Conservation (phyloP, 495 filamentous ascomycete genomes). For the Aspergillus bertholletiae region DNA sequence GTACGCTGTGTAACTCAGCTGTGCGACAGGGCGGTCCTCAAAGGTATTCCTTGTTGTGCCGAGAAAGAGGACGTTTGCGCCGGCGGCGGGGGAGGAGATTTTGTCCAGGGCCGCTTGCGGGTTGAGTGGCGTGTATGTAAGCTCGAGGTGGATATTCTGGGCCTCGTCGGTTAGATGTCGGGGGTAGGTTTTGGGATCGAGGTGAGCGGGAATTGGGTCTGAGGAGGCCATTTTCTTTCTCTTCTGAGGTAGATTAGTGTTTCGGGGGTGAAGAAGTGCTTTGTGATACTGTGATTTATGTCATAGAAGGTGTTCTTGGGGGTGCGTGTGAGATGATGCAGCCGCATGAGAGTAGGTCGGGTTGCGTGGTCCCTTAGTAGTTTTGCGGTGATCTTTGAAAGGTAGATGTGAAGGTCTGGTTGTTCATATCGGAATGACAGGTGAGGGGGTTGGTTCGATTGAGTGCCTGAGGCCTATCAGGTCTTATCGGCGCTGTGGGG, state of each 20-base stretch:
- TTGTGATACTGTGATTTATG: too few species aligned
- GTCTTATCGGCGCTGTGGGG: background rate
- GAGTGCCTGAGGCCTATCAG: background rate
- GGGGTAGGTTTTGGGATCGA: conserved; percentile 42
- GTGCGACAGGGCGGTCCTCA: conserved; percentile 64
- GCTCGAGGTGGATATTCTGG: conserved; percentile 37
- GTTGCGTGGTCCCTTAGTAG: too few species aligned
- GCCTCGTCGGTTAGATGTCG: conserved; percentile 25
- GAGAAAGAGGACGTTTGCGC: conserved; percentile 83
- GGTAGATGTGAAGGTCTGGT: too few species aligned
- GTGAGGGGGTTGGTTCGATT: background rate
- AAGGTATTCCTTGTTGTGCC: conserved; percentile 91
- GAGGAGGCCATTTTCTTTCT: conserved; percentile 5
- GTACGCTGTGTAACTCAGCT: conserved; percentile 84
- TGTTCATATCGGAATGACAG: background rate
- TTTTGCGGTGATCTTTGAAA: too few species aligned
- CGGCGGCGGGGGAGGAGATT: conserved; percentile 75
- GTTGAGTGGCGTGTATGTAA: conserved; percentile 62
- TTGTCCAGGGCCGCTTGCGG: conserved; percentile 55
- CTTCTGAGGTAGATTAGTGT: background rate
- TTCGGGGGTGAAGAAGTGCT: background rate
- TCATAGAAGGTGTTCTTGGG: too few species aligned
- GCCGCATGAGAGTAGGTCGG: too few species aligned
- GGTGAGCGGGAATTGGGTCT: conserved; percentile 32
- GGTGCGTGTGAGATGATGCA: too few species aligned